A percentile compares a stretch with the other conserved stretches of the same genome.
These are phyloP conservation scores for Septoria petroselini DNA, from an alignment of 2,329 filamentous ascomycete species.

Conservation along the genomic window DNA sequence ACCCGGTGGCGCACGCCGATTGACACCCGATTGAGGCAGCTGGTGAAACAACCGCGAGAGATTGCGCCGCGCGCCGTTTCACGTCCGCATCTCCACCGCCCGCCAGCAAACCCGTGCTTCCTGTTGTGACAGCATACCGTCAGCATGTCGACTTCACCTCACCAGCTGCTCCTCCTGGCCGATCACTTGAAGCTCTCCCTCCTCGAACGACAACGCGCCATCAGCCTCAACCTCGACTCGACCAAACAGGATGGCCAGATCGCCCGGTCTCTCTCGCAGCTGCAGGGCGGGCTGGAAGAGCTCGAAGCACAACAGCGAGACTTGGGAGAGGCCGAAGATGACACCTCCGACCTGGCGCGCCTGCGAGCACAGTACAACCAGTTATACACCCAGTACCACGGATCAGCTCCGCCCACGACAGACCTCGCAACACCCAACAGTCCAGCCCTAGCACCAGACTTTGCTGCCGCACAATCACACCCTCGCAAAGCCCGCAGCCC, in stretches of 20 bases:
- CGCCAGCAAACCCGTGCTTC: too few species aligned
- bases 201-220: constrained; percentile 83
- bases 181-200: constrained; percentile 97
- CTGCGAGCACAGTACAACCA: constrained; percentile 73
- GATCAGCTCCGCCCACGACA: constrained; percentile 52
- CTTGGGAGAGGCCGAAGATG: constrained; percentile 55
- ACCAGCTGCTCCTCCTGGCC: constrained; percentile 84
- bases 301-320: constrained; percentile 65
- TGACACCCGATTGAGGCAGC: too few species aligned
- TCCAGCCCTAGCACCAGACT: constrained; percentile 59
- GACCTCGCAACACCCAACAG: constrained; percentile 63
- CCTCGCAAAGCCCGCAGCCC: constrained; percentile 41
- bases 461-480: constrained; percentile 56
- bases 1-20: not conserved
- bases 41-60: too few species aligned
- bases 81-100: too few species aligned
- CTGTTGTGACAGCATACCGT: too few species aligned
- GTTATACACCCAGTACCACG: constrained; percentile 76
- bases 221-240: constrained; percentile 72
- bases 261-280: constrained; percentile 79
- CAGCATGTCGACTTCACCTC: constrained; percentile 42
- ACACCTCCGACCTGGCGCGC: constrained; percentile 58
- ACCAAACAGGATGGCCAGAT: constrained; percentile 86
- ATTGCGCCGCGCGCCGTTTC: too few species aligned
- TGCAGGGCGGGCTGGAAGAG: constrained; percentile 72